Percentiles rank a stretch among this genome's conserved stretches.
Evolutionary conservation across 1,139 yeast genomes (phyloP).

Genomic region (Spathaspora sp.): DNA sequence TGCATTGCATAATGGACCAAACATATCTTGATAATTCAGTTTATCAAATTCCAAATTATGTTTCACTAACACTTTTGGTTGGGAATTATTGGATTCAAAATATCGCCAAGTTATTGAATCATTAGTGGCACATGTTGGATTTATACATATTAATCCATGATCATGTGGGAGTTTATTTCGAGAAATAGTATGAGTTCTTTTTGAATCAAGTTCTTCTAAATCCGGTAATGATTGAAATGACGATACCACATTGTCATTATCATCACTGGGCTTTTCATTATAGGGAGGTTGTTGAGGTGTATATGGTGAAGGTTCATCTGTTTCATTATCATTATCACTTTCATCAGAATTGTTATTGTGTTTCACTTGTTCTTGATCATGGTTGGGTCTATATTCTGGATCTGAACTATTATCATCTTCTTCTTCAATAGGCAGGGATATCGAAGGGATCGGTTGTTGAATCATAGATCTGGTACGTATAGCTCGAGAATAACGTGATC

Average conservation of each 20-base stretch:
- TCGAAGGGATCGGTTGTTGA: slow-evolving; percentile 28
- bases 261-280: slow-evolving; percentile 14
- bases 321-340: slow-evolving; percentile 19
- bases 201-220: slow-evolving; percentile 46
- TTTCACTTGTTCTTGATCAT: slow-evolving; percentile 9
- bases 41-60: slow-evolving; percentile 41
- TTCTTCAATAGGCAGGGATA: slow-evolving; percentile 44
- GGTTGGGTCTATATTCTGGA: slow-evolving; percentile 33
- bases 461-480: slow-evolving; percentile 47
- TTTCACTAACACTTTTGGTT: slow-evolving; percentile 32
- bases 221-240: slow-evolving; percentile 43
- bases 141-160: slow-evolving; percentile 45
- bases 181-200: slow-evolving; percentile 45
- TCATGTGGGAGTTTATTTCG: slow-evolving; percentile 36
- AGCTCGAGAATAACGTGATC: slow-evolving; percentile 33
- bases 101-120: slow-evolving; percentile 49
- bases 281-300: slow-evolving; percentile 45
- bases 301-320: slow-evolving; percentile 33
- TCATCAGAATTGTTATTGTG: slow-evolving; percentile 12
- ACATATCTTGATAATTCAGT: slow-evolving; percentile 48
- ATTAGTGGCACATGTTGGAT: slow-evolving; percentile 43
- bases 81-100: slow-evolving; percentile 44
- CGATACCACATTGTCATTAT: slow-evolving; percentile 8
- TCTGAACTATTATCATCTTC: slow-evolving; percentile 41
- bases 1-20: slow-evolving; percentile 53